A percentile compares a stretch with the other conserved stretches of the same genome.
phyloP scores from a whole-genome alignment of 2,329 filamentous ascomycete species.

The Gliomastix tumulicola region DNA sequence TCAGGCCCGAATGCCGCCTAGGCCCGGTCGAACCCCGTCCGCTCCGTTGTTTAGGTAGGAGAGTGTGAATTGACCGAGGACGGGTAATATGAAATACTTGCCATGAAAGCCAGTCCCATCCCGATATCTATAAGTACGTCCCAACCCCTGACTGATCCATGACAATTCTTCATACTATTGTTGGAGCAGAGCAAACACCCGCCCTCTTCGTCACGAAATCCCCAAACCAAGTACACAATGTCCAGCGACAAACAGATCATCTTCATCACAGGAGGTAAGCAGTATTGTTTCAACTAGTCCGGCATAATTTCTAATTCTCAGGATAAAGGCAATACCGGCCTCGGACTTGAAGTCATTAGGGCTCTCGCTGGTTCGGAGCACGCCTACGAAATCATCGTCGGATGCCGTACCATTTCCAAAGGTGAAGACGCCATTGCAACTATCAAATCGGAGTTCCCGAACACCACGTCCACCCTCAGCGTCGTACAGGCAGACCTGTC shows the following conservation, averaged over 20 bases:
- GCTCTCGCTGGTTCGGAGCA: slow-evolving; percentile 9
- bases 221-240: neutral
- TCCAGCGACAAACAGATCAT: neutral
- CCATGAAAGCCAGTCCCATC: too few relatives aligned
- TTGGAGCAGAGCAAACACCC: too few relatives aligned
- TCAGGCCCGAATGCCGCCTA: too few relatives aligned
- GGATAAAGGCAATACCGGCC: slow-evolving; percentile 12
- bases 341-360: slow-evolving; percentile 16
- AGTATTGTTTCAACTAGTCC: neutral
- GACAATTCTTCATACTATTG: too few relatives aligned
- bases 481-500: slow-evolving; percentile 11
- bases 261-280: slow-evolving; percentile 2
- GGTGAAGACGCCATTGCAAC: slow-evolving; percentile 10
- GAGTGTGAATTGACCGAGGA: too few relatives aligned
- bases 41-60: too few relatives aligned
- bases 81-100: too few relatives aligned
- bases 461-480: neutral
- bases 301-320: neutral
- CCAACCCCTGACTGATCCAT: too few relatives aligned
- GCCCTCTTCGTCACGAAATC: too few relatives aligned
- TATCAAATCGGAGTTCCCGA: neutral
- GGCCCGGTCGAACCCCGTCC: too few relatives aligned
- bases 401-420: slow-evolving; percentile 13
- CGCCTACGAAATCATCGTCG: slow-evolving; percentile 16
- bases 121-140: too few relatives aligned